Evolutionary conservation across 208 protist genomes (phyloP).

Genomic region (Crithidia thermophila): DNA sequence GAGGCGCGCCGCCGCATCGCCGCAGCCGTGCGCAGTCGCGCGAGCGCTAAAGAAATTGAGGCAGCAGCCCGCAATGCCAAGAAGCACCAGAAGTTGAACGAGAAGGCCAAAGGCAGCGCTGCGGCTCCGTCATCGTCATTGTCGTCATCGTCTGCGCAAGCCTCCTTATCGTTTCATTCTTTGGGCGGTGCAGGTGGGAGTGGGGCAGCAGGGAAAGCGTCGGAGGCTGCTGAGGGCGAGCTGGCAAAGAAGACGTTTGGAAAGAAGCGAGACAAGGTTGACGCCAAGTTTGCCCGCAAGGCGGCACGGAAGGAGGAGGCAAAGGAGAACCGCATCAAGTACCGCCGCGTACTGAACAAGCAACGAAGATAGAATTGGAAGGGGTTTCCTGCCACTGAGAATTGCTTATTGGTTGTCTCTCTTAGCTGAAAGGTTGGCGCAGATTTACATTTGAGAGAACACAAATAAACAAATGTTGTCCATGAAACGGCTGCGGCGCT

Average conservation of each 20-base stretch:
- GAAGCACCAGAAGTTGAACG: constrained; percentile 18
- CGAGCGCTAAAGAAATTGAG: constrained; percentile 65
- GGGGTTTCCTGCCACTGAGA: not conserved
- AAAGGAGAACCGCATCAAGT: constrained; percentile 30
- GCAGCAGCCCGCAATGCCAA: constrained; percentile 29
- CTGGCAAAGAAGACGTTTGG: not conserved
- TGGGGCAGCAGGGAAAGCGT: not conserved
- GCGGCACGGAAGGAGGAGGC: constrained; percentile 37
- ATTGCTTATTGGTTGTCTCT: too few relatives aligned
- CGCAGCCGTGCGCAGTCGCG: constrained; percentile 56
- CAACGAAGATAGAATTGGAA: constrained; percentile 1
- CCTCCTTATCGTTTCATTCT: too few relatives aligned
- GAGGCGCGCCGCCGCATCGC: constrained; percentile 66
- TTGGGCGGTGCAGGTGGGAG: not conserved
- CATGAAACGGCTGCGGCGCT: too few relatives aligned
- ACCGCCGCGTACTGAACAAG: constrained; percentile 31
- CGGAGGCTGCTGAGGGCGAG: not conserved
- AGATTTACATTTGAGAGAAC: too few relatives aligned
- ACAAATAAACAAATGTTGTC: too few relatives aligned
- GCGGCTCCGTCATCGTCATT: not conserved
- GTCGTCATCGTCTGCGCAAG: not conserved
- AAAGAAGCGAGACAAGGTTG: constrained; percentile 35
- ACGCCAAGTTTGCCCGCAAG: constrained; percentile 43
- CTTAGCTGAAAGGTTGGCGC: too few relatives aligned
- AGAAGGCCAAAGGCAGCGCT: constrained; percentile 8